Percentiles rank a stretch among this genome's conserved stretches.
These are phyloP conservation scores for Daldinia eschscholtzii DNA, from an alignment of 2,329 filamentous ascomycete species.

Conservation along the genomic window DNA sequence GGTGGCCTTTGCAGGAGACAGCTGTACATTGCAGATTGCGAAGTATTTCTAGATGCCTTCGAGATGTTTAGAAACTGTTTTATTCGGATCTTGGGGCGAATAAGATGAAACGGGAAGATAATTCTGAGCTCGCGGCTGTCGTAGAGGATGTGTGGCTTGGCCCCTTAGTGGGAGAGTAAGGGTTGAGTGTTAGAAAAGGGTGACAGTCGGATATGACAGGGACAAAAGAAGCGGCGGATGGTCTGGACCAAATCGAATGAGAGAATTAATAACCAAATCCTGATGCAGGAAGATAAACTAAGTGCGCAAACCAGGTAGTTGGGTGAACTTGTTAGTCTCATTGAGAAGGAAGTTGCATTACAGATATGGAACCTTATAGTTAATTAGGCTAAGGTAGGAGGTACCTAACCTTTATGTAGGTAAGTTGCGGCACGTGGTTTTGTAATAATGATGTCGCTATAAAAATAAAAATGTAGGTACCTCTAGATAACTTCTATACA, in stretches of 20 bases:
- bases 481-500: background rate
- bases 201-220: background rate
- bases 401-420: background rate
- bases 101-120: background rate
- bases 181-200: background rate
- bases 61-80: too few species aligned
- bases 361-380: background rate
- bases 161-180: background rate
- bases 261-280: background rate
- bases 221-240: background rate
- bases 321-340: background rate
- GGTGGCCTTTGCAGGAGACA: constrained; percentile 1
- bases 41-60: background rate
- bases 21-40: constrained; percentile 16
- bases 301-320: constrained; percentile 11
- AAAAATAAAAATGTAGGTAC: too few species aligned
- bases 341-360: constrained; percentile 11
- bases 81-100: background rate
- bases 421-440: background rate
- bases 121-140: background rate
- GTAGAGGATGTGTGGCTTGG: background rate
- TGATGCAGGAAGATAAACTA: background rate
- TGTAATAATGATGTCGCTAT: background rate
- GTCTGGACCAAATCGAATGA: background rate
- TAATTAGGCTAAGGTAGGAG: constrained; percentile 14